phyloP scores from a whole-genome alignment of 2,329 filamentous ascomycete genomes.

The Xylariaceae sp. region DNA sequence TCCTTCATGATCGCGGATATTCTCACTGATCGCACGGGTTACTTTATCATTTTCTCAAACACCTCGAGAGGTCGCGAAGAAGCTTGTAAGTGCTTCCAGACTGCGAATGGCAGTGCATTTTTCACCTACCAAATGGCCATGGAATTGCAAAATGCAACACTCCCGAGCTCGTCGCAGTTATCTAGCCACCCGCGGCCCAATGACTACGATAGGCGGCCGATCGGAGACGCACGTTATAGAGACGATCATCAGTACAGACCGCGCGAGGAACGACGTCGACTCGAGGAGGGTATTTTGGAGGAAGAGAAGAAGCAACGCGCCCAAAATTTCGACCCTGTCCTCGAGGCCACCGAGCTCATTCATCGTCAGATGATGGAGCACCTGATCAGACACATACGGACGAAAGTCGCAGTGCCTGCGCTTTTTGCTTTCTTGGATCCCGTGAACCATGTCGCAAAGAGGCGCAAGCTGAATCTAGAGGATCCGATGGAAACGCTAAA shows the following conservation, averaged over 20 bases:
- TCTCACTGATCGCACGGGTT: conserved; percentile 76
- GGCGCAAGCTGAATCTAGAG: conserved; percentile 62
- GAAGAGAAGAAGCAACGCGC: conserved; percentile 86
- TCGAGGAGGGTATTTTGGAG: conserved; percentile 77
- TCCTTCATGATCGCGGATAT: conserved; percentile 77
- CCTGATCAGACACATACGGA: conserved; percentile 81
- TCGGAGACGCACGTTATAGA: conserved; percentile 48
- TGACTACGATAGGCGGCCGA: conserved; percentile 28
- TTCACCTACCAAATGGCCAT: conserved; percentile 93
- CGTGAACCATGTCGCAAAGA: conserved; percentile 69
- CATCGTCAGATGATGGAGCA: conserved; percentile 79
- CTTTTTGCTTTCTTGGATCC: conserved; percentile 81
- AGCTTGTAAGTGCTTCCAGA: conserved; percentile 71
- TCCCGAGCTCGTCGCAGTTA: conserved; percentile 30
- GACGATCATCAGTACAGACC: conserved; percentile 61
- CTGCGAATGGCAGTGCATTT: conserved; percentile 73
- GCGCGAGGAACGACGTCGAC: conserved; percentile 64
- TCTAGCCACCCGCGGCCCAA: conserved; percentile 23
- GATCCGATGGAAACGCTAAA: conserved; percentile 35
- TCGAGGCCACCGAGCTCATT: conserved; percentile 74
- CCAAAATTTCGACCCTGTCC: conserved; percentile 83
- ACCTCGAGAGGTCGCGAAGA: conserved; percentile 71
- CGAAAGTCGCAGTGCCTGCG: conserved; percentile 74
- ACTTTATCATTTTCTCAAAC: conserved; percentile 86
- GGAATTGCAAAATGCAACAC: conserved; percentile 58